Evolutionary conservation across 2,329 filamentous ascomycete species (phyloP).

Genomic region (Stagonosporopsis chrysanthemi): DNA sequence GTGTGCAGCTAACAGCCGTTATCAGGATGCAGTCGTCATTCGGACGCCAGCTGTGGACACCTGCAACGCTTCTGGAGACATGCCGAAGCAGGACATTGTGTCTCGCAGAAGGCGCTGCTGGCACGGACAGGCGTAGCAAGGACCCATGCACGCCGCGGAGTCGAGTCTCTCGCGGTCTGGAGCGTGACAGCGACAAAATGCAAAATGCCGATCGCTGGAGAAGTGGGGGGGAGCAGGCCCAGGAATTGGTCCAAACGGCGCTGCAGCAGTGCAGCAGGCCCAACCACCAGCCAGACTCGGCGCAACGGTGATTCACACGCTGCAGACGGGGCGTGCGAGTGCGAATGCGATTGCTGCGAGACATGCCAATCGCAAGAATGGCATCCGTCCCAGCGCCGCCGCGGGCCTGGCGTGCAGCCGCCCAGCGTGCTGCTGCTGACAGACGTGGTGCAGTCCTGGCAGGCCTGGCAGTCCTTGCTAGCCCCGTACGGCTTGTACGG

Average conservation of each 20-base stretch:
- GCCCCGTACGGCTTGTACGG: constrained; percentile 1
- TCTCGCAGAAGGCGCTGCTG: not conserved
- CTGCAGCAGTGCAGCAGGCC: not conserved
- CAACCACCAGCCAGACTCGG: not conserved
- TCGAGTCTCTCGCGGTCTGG: constrained; percentile 9
- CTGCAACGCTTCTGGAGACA: not conserved
- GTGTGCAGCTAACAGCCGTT: constrained; percentile 17
- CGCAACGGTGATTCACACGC: not conserved
- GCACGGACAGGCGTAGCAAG: constrained; percentile 7
- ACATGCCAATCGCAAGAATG: constrained; percentile 15
- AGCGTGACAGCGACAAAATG: not conserved
- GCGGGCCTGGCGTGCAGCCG: not conserved
- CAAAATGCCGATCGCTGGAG: constrained; percentile 7
- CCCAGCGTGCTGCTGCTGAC: not conserved
- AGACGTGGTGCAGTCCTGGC: constrained; percentile 1
- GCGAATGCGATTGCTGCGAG: not conserved
- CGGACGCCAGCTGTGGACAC: not conserved
- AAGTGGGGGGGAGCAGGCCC: not conserved
- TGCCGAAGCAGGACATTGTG: constrained; percentile 8
- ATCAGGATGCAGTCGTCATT: not conserved
- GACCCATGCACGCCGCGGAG: not conserved
- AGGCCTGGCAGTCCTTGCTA: constrained; percentile 12
- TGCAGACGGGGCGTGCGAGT: not conserved
- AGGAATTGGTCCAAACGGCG: not conserved
- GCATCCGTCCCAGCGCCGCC: constrained; percentile 1